These are phyloP conservation scores for Rhododendron ferrugineum DNA, from an alignment of 148 eudicot species.

Conservation along the genomic window DNA sequence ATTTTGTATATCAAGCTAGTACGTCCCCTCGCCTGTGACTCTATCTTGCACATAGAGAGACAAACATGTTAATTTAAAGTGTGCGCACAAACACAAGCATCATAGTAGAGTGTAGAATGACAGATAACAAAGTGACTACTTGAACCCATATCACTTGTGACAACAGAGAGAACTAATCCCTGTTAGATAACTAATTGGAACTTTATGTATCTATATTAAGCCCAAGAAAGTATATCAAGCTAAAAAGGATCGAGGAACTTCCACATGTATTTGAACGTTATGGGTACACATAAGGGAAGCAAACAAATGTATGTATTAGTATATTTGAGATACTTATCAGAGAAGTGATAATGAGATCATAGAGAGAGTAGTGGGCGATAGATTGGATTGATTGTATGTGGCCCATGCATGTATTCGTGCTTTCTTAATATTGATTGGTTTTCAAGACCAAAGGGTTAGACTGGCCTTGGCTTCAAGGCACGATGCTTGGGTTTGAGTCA, in stretches of 20 bases:
- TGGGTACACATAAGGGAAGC: background rate
- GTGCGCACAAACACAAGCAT: no score
- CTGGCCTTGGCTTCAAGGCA: background rate
- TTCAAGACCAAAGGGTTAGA: background rate
- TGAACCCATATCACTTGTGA: background rate
- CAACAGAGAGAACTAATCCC: background rate
- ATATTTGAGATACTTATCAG: background rate
- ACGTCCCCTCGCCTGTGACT: no score
- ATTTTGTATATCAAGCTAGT: no score
- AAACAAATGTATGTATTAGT: background rate
- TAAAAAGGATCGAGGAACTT: no score
- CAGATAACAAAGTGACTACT: background rate
- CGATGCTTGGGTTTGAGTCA: background rate
- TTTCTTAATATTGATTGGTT: background rate
- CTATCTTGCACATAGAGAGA: no score
- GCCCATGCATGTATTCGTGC: background rate
- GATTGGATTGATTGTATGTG: background rate
- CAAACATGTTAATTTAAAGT: no score
- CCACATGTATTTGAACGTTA: no score
- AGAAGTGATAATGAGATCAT: background rate
- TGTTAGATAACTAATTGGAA: no score
- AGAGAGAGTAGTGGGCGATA: background rate
- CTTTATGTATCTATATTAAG: no score
- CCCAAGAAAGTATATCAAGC: no score
- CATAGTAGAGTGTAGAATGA: no score